These are phyloP conservation scores for Lactarius sp. DNA, from an alignment of 768 basidiomycete genomes.

Conservation along the genomic window DNA sequence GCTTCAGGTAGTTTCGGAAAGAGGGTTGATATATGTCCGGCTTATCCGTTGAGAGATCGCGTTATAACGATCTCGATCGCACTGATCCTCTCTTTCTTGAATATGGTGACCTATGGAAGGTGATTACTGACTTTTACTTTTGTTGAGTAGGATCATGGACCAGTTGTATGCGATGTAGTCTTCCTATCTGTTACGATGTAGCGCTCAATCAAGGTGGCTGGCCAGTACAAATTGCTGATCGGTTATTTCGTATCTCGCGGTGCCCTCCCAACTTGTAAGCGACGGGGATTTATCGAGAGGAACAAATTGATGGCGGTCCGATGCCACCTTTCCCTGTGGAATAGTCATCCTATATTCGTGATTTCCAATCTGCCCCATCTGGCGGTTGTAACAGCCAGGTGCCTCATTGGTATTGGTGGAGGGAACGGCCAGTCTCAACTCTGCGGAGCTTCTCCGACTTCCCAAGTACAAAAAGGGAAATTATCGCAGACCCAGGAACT, in stretches of 20 bases:
- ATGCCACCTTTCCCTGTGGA: background rate
- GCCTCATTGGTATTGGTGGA: background rate
- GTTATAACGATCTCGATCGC: background rate
- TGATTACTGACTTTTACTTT: background rate
- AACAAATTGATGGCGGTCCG: background rate
- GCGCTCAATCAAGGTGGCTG: background rate
- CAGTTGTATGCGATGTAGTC: background rate
- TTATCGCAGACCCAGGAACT: background rate
- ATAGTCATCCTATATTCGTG: background rate
- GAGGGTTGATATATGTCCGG: constrained; percentile 60
- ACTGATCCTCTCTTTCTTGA: constrained; percentile 1
- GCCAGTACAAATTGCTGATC: background rate
- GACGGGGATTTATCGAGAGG: background rate
- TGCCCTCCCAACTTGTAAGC: background rate
- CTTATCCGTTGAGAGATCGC: constrained; percentile 29
- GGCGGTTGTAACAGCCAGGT: background rate
- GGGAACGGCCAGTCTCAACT: background rate
- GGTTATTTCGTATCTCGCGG: background rate
- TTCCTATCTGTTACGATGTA: background rate
- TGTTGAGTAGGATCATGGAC: background rate
- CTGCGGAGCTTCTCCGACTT: background rate
- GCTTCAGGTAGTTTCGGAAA: constrained; percentile 30
- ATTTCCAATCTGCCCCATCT: background rate
- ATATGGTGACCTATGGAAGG: no score
- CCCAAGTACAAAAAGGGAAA: background rate